Percentiles rank a stretch among this genome's conserved stretches.
These are phyloP conservation scores for Orobanche coerulescens DNA, from an alignment of 257 asterid genomes.

Conservation along the genomic window DNA sequence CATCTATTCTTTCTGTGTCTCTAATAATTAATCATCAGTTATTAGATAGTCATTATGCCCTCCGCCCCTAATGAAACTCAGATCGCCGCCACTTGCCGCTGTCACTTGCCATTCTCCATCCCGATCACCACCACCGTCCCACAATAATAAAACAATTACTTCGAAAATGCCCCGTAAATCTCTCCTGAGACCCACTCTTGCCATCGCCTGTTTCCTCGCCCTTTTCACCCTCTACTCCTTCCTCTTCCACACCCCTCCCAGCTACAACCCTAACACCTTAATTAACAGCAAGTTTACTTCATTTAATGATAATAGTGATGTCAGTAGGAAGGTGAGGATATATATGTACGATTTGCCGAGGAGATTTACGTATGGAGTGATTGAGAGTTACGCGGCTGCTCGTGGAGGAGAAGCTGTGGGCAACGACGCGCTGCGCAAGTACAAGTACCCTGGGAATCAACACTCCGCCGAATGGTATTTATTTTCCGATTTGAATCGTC, in stretches of 20 bases:
- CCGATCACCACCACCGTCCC: conserved; percentile 6
- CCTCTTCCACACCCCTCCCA: conserved; percentile 35
- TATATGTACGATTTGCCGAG: conserved; percentile 81
- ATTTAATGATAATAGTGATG: neutral
- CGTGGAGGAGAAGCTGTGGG: conserved; percentile 44
- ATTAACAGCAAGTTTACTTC: neutral
- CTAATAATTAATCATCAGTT: too few relatives aligned
- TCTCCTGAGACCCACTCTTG: conserved; percentile 45
- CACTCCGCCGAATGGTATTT: conserved; percentile 95
- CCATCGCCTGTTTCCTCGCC: conserved; percentile 38
- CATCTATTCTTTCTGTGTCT: too few relatives aligned
- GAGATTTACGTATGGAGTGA: conserved; percentile 82
- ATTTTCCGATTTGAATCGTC: conserved; percentile 56
- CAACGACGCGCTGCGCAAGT: conserved; percentile 55
- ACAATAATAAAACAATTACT: conserved; percentile 14
- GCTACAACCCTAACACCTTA: conserved; percentile 20
- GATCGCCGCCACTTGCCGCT: conserved; percentile 35
- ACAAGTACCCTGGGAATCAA: conserved; percentile 94
- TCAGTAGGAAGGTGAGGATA: conserved; percentile 28
- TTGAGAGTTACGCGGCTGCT: conserved; percentile 75
- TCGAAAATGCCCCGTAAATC: conserved; percentile 58
- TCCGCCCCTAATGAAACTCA: conserved; percentile 17
- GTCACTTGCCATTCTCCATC: conserved; percentile 18
- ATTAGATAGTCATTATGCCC: too few relatives aligned
- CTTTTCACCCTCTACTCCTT: conserved; percentile 51